Evolutionary conservation across 768 basidiomycete species (phyloP), one percentile per base, ranked within the genome.

Genomic region (Podaxis sp.): DNA sequence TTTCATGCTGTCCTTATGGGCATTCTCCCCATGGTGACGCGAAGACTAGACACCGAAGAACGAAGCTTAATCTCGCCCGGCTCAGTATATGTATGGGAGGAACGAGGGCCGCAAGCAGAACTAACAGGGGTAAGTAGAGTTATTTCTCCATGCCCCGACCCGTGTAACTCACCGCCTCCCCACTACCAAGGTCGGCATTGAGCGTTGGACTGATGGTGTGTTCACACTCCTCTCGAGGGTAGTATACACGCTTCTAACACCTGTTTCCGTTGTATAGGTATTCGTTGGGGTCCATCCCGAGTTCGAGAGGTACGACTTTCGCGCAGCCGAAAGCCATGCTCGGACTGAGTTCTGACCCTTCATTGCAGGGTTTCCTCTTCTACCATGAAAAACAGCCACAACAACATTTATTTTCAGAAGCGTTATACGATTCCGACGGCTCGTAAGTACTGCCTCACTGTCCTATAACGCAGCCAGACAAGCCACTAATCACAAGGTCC

Each of bases 51-150:
- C 74, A 85, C 85, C 17, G 89, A 90, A 64, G 92, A 93, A 73
- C 79, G 92, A 58, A 81, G 87, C 42, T 73, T 83, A 61, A 90
- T 93, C 60, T 71, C 81, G n/a, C 82, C 90, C 7, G 92, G 92
- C 19, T 85, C 85, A 56, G 87, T 92, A 6, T 93, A 90, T 68
- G 91, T 93, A 15, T 93, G 91, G 90, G 92, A 93, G 70, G 92
- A 93, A 73, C 81, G 92, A 59, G 87, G 87, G 0, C 84, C 88
- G 44, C 84, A 87, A 62, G 80, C 87, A 54, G 90, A 90, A 65
- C 77, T 88, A 30, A 89, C 88, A 63, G 89, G 90, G 65, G 89
- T 91, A 74, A 71, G 83, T 76, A 42, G 2, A 55, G 46, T 22
- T 30, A 30, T 42, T 52, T 51, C 12, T 22, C 26, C 55, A n/a